A percentile compares a stretch with the other conserved stretches of the same genome.
Conservation (phyloP, 2,329 filamentous ascomycete genomes). For the Chrysoporthe puriensis region DNA sequence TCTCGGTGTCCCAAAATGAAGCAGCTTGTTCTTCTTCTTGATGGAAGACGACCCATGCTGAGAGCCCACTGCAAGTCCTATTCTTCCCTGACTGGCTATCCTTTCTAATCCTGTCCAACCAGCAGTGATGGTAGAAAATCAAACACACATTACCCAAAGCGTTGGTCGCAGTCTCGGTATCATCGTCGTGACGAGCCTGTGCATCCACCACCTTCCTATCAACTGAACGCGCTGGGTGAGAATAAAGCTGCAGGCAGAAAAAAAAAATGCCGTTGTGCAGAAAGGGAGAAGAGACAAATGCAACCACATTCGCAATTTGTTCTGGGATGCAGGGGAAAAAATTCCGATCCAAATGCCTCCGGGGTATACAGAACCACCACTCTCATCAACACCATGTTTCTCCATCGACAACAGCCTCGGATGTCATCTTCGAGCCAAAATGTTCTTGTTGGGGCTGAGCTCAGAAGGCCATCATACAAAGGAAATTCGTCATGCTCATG, state of each 20-base stretch:
- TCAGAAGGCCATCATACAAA: slow-evolving; percentile 24
- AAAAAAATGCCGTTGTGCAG: slow-evolving; percentile 12
- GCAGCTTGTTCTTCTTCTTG: slow-evolving; percentile 9
- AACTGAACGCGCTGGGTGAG: slow-evolving; percentile 19
- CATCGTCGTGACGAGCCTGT: slow-evolving; percentile 9
- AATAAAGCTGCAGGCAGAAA: slow-evolving; percentile 17
- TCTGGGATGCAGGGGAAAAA: slow-evolving; percentile 15
- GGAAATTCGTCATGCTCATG: slow-evolving; percentile 34
- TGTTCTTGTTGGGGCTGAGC: slow-evolving; percentile 6
- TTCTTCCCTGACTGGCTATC: not conserved
- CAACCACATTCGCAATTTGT: slow-evolving; percentile 22
- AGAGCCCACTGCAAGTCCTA: not conserved
- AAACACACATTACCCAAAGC: slow-evolving; percentile 18
- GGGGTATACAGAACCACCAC: slow-evolving; percentile 28
- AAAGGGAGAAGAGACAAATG: slow-evolving; percentile 17
- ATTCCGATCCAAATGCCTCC: slow-evolving; percentile 29
- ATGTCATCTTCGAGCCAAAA: slow-evolving; percentile 14
- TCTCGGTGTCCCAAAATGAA: slow-evolving; percentile 20
- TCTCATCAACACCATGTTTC: not conserved
- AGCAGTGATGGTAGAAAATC: slow-evolving; percentile 6
- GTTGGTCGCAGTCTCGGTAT: slow-evolving; percentile 23
- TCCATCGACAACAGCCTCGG: slow-evolving; percentile 12
- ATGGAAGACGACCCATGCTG: not conserved
- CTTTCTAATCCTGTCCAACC: slow-evolving; percentile 10
- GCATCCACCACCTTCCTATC: slow-evolving; percentile 13